Conservation (phyloP, 106 monocot species). For the Triglochin maritima region DNA sequence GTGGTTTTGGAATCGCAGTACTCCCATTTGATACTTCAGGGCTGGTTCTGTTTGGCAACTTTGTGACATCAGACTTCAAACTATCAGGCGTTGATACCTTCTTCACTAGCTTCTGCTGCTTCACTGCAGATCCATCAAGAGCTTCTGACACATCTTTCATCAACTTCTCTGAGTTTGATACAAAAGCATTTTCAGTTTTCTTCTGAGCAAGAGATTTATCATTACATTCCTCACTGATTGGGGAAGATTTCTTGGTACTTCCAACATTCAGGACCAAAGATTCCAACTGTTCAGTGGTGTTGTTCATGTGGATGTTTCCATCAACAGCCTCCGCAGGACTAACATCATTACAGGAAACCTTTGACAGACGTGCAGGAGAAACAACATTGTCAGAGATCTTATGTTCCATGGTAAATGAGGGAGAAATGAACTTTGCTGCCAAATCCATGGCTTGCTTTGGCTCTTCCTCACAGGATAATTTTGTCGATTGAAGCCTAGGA, state of each 20-base stretch:
- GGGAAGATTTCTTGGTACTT: neutral
- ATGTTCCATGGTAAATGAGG: neutral
- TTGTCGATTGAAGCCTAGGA: neutral
- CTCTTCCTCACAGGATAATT: neutral
- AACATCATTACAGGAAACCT: neutral
- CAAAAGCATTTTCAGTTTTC: neutral
- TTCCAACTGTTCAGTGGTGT: neutral
- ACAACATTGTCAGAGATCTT: neutral
- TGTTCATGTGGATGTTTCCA: neutral
- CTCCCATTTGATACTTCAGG: neutral
- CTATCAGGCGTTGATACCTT: neutral
- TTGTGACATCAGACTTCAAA: conserved; percentile 4
- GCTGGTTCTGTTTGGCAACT: neutral
- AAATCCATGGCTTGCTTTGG: neutral
- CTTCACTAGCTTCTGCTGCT: neutral
- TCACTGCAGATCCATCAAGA: neutral
- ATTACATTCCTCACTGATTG: neutral
- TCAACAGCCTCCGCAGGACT: neutral
- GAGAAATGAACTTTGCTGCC: neutral
- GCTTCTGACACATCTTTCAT: neutral
- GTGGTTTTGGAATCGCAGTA: neutral
- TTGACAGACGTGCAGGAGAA: neutral
- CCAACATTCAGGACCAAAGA: neutral
- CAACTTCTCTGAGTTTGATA: neutral
- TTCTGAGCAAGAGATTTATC: neutral